These are phyloP conservation scores for Clarkia xantiana DNA, from an alignment of 345 rosid species.

Conservation along the genomic window DNA sequence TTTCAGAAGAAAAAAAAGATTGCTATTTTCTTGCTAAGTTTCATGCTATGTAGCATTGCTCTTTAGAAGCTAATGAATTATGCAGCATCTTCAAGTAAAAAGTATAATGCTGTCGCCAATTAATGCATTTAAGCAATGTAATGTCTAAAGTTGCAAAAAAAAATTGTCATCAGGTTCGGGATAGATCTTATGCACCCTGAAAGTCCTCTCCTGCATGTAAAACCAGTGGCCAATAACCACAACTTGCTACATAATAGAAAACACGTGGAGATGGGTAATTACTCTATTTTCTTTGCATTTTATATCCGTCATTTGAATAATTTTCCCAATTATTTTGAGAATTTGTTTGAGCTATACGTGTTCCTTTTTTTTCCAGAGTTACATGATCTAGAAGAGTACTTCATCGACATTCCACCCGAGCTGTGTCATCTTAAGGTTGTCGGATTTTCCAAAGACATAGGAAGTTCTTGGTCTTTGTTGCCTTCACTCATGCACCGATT, in stretches of 20 bases:
- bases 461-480: slow-evolving; percentile 72
- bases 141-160: background rate
- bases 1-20: too few species aligned
- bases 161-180: slow-evolving; percentile 42
- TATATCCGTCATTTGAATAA: background rate
- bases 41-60: too few species aligned
- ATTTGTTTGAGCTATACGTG: background rate
- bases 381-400: slow-evolving; percentile 63
- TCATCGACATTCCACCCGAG: slow-evolving; percentile 68
- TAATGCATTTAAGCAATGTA: background rate
- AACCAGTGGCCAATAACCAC: slow-evolving; percentile 54
- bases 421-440: slow-evolving; percentile 70
- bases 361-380: slow-evolving; percentile 28
- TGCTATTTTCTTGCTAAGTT: too few species aligned
- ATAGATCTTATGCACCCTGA: slow-evolving; percentile 45
- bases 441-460: slow-evolving; percentile 79
- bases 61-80: too few species aligned
- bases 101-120: too few species aligned
- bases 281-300: background rate
- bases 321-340: too few species aligned
- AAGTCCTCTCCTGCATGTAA: slow-evolving; percentile 64
- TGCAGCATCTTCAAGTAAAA: too few species aligned
- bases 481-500: slow-evolving; percentile 91
- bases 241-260: slow-evolving; percentile 74
- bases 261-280: slow-evolving; percentile 40